Evolutionary conservation across 208 protist species (phyloP).

Genomic region (Blastocrithidia nonstop): DNA sequence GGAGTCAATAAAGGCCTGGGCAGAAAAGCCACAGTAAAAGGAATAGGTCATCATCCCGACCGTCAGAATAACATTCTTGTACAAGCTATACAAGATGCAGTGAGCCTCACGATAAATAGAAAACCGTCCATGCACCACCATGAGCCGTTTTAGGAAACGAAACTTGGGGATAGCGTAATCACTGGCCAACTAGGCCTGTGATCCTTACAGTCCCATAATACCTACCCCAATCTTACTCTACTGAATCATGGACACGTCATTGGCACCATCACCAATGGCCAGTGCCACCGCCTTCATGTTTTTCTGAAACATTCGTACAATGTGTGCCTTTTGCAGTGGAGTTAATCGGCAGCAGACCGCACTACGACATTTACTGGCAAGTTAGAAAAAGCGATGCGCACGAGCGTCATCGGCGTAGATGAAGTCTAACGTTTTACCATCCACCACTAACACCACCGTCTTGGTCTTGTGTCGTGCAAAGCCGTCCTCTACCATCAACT

Average conservation of each 20-base stretch:
- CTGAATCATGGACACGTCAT: constrained; percentile 91
- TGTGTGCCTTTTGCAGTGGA: constrained; percentile 63
- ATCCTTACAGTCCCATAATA: constrained; percentile 92
- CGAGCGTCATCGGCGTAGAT: constrained; percentile 32
- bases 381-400: constrained; percentile 35
- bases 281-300: constrained; percentile 30
- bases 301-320: constrained; percentile 55
- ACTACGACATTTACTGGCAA: constrained; percentile 38
- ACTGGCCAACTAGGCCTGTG: constrained; percentile 80
- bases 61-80: constrained; percentile 90
- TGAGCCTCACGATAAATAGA: constrained; percentile 75
- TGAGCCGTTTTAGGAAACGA: constrained; percentile 68
- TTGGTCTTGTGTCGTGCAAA: no score
- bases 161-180: constrained; percentile 91
- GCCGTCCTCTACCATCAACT: no score
- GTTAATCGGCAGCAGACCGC: constrained; percentile 78
- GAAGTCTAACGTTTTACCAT: constrained; percentile 56
- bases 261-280: constrained; percentile 79
- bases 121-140: constrained; percentile 90
- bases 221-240: constrained; percentile 88
- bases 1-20: constrained; percentile 63
- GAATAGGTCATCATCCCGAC: constrained; percentile 64
- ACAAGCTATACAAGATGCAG: constrained; percentile 89
- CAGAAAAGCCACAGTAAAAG: constrained; percentile 76
- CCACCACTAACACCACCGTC: constrained; percentile 48